Percentiles rank a stretch among this genome's conserved stretches.
Conservation (phyloP, 768 basidiomycete genomes). For the Termitomyces bulborhizus region DNA sequence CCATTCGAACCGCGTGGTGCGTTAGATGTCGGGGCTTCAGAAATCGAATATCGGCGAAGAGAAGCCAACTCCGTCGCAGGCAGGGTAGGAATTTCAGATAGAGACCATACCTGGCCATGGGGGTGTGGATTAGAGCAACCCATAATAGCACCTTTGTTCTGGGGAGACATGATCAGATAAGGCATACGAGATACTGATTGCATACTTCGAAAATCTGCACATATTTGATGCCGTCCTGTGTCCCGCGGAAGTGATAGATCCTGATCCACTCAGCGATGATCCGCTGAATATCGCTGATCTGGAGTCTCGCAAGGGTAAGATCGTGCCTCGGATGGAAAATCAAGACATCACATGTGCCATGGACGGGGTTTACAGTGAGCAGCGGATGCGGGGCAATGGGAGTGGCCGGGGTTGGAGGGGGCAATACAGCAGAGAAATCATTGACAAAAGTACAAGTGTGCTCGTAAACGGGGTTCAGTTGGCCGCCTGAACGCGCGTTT, state of each 20-base stretch:
- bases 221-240: constrained; percentile 64
- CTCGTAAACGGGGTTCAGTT: constrained; percentile 61
- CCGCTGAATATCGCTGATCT: constrained; percentile 45
- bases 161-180: constrained; percentile 5
- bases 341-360: constrained; percentile 84
- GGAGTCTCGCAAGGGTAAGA: constrained; percentile 69
- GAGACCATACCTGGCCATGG: constrained; percentile 87
- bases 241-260: constrained; percentile 55
- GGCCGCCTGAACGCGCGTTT: constrained; percentile 68
- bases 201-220: constrained; percentile 88
- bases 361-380: constrained; percentile 57
- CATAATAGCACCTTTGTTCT: constrained; percentile 95
- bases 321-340: constrained; percentile 86
- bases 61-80: constrained; percentile 62
- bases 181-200: background rate
- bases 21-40: constrained; percentile 25
- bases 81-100: constrained; percentile 64
- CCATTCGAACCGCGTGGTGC: constrained; percentile 54
- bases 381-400: constrained; percentile 55
- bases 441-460: constrained; percentile 70
- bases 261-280: constrained; percentile 72
- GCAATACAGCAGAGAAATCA: constrained; percentile 77
- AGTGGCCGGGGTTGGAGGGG: constrained; percentile 48
- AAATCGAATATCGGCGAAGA: constrained; percentile 42
- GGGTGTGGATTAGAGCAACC: constrained; percentile 94